A percentile compares a stretch with the other conserved stretches of the same genome.
These are phyloP conservation scores for Chytriomyces sp. DNA, from an alignment of 192 early-diverging fungal genomes.

Conservation along the genomic window DNA sequence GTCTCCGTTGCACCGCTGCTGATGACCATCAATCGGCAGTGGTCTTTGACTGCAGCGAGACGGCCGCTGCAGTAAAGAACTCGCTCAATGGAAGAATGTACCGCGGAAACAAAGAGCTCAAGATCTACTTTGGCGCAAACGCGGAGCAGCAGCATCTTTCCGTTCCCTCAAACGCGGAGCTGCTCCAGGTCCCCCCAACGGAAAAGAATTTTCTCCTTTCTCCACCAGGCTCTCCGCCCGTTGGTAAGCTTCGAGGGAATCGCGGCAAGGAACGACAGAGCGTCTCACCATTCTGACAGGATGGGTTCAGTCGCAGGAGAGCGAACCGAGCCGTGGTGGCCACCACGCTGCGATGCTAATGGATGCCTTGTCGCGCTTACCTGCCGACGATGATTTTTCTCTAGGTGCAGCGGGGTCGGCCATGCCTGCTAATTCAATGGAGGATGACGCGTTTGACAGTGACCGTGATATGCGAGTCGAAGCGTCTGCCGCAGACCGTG, in stretches of 20 bases:
- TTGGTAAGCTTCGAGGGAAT: constrained; percentile 24
- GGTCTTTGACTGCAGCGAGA: not conserved
- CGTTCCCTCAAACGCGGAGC: not conserved
- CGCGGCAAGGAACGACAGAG: not conserved
- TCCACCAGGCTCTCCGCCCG: constrained; percentile 56
- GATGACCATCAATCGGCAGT: not conserved
- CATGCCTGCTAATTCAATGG: constrained; percentile 1
- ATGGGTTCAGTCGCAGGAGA: constrained; percentile 47
- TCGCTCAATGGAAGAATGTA: not conserved
- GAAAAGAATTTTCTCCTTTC: constrained; percentile 56
- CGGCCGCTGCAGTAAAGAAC: not conserved
- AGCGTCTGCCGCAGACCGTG: not conserved
- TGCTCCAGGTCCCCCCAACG: constrained; percentile 41
- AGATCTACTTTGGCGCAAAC: constrained; percentile 20
- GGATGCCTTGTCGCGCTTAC: constrained; percentile 29
- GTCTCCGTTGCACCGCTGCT: not conserved
- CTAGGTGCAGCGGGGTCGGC: constrained; percentile 29
- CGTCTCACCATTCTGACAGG: not conserved
- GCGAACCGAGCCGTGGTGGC: constrained; percentile 39
- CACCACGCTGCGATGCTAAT: constrained; percentile 38
- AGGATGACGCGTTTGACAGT: not conserved
- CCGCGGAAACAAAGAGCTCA: constrained; percentile 1
- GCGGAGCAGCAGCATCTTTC: not conserved
- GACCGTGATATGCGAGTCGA: not conserved
- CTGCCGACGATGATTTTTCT: constrained; percentile 31